Percentiles rank a stretch among this genome's conserved stretches.
Evolutionary conservation across 345 rosid species (phyloP).

Genomic region (Syzygium aqueum): DNA sequence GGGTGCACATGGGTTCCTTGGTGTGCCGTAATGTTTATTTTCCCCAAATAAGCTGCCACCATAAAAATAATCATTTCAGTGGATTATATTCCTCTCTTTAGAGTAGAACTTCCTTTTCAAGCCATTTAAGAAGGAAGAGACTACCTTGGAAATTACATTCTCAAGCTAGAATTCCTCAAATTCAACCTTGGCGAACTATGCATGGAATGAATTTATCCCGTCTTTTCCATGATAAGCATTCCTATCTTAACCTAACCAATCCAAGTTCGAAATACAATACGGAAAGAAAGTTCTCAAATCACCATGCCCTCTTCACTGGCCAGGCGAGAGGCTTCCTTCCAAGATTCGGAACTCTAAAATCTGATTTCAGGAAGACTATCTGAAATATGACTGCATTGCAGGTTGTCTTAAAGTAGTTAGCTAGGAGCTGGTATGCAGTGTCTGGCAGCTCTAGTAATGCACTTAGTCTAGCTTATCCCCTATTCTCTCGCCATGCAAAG

Average conservation of each 20-base stretch:
- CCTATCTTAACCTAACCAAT: background rate
- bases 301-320: background rate
- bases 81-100: background rate
- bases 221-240: background rate
- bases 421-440: background rate
- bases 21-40: constrained; percentile 83
- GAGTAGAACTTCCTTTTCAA: background rate
- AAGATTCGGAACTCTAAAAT: background rate
- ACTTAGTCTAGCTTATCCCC: background rate
- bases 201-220: background rate
- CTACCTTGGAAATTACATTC: background rate
- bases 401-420: background rate
- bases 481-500: background rate
- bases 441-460: background rate
- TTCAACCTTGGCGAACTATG: background rate
- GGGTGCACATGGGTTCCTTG: constrained; percentile 66
- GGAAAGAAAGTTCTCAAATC: background rate
- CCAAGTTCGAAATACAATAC: background rate
- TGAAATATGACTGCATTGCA: background rate
- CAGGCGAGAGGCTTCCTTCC: background rate
- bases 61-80: background rate
- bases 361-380: background rate
- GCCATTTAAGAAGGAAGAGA: background rate
- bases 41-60: constrained; percentile 67
- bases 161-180: background rate